A percentile compares a stretch with the other conserved stretches of the same genome.
These are phyloP conservation scores for Coemansia javaensis DNA, from an alignment of 192 early-diverging fungal species.

Conservation along the genomic window DNA sequence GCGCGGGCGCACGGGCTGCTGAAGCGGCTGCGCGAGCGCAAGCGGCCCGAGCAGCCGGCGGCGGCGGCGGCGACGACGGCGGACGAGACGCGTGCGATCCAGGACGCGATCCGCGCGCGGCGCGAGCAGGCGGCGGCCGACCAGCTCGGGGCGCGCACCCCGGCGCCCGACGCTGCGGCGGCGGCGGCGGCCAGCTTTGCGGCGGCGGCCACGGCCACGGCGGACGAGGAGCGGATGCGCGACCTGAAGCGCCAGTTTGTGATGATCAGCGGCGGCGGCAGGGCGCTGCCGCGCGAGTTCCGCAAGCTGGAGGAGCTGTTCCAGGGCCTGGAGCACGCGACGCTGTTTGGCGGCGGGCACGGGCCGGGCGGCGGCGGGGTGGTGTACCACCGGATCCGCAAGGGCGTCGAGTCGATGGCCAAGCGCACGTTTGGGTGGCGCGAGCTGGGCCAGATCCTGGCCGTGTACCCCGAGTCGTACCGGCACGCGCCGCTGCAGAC, in stretches of 20 bases:
- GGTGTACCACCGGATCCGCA: slow-evolving; percentile 50
- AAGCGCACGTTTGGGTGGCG: slow-evolving; percentile 51
- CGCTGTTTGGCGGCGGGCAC: slow-evolving; percentile 43
- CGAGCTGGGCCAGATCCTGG: slow-evolving; percentile 53
- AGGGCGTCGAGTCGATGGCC: slow-evolving; percentile 53
- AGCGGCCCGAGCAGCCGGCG: slow-evolving; percentile 1
- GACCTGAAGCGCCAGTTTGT: slow-evolving; percentile 42
- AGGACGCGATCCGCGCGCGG: slow-evolving; percentile 19
- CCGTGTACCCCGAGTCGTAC: slow-evolving; percentile 53
- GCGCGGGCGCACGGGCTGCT: slow-evolving; percentile 16
- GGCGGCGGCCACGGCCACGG: not conserved
- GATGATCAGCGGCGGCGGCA: slow-evolving; percentile 3
- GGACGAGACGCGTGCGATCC: slow-evolving; percentile 32
- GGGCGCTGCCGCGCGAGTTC: slow-evolving; percentile 16
- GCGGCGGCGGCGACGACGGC: slow-evolving; percentile 3
- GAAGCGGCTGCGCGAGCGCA: slow-evolving; percentile 24
- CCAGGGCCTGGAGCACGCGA: slow-evolving; percentile 43
- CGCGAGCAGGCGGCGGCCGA: slow-evolving; percentile 3
- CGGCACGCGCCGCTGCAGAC: slow-evolving; percentile 13
- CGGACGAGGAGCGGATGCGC: slow-evolving; percentile 12
- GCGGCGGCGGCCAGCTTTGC: slow-evolving; percentile 5
- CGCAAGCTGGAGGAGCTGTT: slow-evolving; percentile 40
- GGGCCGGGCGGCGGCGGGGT: slow-evolving; percentile 12
- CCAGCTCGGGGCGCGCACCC: not conserved
- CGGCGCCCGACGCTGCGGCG: not conserved